Percentiles rank a stretch among this genome's conserved stretches.
These are phyloP conservation scores for Hypoxylon cercidicola DNA, from an alignment of 495 filamentous ascomycete genomes.

Conservation along the genomic window DNA sequence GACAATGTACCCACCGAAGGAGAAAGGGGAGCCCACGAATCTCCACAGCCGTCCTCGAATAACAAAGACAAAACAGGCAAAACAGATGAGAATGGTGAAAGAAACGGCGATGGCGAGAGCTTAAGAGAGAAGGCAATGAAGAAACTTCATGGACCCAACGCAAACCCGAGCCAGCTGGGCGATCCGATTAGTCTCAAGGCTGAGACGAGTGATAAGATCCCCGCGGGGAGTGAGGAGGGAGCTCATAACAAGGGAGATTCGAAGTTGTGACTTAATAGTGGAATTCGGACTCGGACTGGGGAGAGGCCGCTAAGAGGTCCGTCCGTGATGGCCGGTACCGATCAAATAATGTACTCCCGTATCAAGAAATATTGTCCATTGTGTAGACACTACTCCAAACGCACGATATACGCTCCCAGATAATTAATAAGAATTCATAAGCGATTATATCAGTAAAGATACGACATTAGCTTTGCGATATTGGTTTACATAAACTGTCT, in stretches of 20 bases:
- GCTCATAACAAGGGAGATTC: constrained; percentile 30
- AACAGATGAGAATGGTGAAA: neutral
- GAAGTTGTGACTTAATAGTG: constrained; percentile 30
- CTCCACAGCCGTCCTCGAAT: constrained; percentile 7
- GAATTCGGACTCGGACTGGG: too few relatives aligned
- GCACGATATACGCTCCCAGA: too few relatives aligned
- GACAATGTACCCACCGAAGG: constrained; percentile 34
- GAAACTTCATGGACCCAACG: constrained; percentile 48
- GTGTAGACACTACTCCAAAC: too few relatives aligned
- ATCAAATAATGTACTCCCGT: too few relatives aligned
- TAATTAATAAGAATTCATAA: too few relatives aligned
- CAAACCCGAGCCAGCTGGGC: constrained; percentile 54
- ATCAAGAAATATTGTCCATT: too few relatives aligned
- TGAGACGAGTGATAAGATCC: constrained; percentile 48
- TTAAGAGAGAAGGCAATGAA: constrained; percentile 48
- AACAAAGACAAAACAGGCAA: neutral
- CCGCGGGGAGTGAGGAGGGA: constrained; percentile 28
- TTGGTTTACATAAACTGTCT: too few relatives aligned
- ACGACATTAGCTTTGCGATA: neutral
- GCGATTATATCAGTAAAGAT: too few relatives aligned
- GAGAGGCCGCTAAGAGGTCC: too few relatives aligned
- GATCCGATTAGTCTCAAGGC: constrained; percentile 56
- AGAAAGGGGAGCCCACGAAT: constrained; percentile 27
- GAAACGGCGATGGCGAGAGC: constrained; percentile 22
- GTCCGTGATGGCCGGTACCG: too few relatives aligned